These are phyloP conservation scores for Malania oleifera DNA, from an alignment of 164 flowering plant genomes.

Conservation along the genomic window DNA sequence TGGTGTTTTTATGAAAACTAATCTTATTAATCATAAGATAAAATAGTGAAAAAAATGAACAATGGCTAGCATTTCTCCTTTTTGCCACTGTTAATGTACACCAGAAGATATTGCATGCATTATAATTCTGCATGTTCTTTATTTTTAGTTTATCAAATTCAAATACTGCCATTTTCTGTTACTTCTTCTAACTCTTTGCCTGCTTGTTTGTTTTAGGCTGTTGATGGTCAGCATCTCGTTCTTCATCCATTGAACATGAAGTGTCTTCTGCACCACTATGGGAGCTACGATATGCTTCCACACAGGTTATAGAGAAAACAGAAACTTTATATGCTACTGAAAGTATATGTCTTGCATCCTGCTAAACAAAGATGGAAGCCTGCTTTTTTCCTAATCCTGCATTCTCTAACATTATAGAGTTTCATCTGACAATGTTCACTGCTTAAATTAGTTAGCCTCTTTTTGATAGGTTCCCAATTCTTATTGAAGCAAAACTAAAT, in stretches of 20 bases:
- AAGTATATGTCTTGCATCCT: neutral
- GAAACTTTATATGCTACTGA: neutral
- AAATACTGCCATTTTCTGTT: neutral
- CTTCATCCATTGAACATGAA: slow-evolving; percentile 88
- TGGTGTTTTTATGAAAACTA: too few species aligned
- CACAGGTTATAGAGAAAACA: slow-evolving; percentile 43
- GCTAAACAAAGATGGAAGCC: neutral
- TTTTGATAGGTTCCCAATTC: too few species aligned
- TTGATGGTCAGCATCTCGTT: slow-evolving; percentile 88
- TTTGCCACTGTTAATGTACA: too few species aligned
- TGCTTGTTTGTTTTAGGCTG: slow-evolving; percentile 47
- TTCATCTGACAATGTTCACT: too few species aligned
- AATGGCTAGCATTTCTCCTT: too few species aligned
- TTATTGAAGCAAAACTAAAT: too few species aligned
- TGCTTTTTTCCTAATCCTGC: neutral
- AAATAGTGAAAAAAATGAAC: too few species aligned
- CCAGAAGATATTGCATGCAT: too few species aligned
- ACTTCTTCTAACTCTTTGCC: neutral
- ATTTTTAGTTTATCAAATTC: neutral
- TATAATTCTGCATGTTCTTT: neutral
- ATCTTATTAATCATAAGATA: too few species aligned
- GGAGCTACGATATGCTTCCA: slow-evolving; percentile 71
- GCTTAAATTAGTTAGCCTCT: too few species aligned
- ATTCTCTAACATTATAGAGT: neutral
- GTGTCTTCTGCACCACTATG: slow-evolving; percentile 83